Base-by-base conservation (phyloP, 441 rosid genomes). In the Eruca vesicaria region DNA sequence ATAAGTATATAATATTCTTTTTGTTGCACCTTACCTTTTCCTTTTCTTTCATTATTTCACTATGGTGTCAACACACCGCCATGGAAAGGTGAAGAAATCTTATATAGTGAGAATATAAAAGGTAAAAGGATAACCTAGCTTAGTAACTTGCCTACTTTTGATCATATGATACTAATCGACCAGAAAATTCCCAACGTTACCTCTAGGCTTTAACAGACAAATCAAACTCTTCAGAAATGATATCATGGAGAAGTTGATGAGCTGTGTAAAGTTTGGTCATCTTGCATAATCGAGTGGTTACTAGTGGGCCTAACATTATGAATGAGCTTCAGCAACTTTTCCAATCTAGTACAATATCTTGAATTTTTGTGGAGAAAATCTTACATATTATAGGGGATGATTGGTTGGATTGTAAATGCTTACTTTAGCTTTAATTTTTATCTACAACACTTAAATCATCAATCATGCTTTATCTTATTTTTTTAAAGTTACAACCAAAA, bases 231-330 rank as follows among this genome's bases (percentile, higher is more conserved):
- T 19, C n/a, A 29, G 26, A 57, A 3, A 9, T 72, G 56, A 72
- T 35, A 64, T 64, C 64, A 55, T 55, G 70, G 65, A 63, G 55
- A 72, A 23, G 36, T 53, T 72, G 63, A 33, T 28, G 63, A 58
- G 35, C 26, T 57, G 32, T 14, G 28, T 33, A 71, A 45, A 19
- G 55, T n/a, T 55, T 53, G 45, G 64, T 19, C 65, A 55, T 26
- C 68, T 36, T 57, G 64, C 9, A 31, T n/a, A 62, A 56, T 57
- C 16, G 33, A n/a, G 66, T 65, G 41, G 50, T 56, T 56, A 9
- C 21, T n/a, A 57, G 65, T 73, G 72, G 77, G 66, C 71, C 71
- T 65, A 21, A 41, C 11, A 65, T 29, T 56, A 11, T 32, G 48
- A 41, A 29, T 65, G 32, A 41, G 57, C 9, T 41, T 38, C 62